Evolutionary conservation across 257 asterid species (phyloP).

Genomic region (Capsicum rhomboideum): DNA sequence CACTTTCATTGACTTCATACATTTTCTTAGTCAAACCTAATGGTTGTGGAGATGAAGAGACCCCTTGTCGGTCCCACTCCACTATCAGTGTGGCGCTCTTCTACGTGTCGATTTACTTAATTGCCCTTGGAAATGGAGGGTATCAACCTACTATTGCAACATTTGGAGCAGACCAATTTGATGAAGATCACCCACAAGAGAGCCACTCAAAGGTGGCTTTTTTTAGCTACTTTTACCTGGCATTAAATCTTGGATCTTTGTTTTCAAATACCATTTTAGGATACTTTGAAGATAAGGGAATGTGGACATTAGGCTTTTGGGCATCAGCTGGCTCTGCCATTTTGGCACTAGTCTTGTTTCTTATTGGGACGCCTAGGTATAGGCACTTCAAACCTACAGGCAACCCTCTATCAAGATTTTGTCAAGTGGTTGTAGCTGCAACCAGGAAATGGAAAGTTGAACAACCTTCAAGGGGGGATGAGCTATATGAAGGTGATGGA

Average conservation of each 20-base stretch:
- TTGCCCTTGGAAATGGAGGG: conserved; percentile 93
- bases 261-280: conserved; percentile 78
- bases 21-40: conserved; percentile 52
- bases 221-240: conserved; percentile 87
- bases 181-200: conserved; percentile 62
- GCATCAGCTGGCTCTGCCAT: conserved; percentile 74
- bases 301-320: conserved; percentile 88
- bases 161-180: conserved; percentile 92
- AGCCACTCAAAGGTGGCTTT: conserved; percentile 77
- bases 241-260: conserved; percentile 73
- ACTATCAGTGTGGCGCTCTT: conserved; percentile 35
- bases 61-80: conserved; percentile 49
- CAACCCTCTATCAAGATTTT: conserved; percentile 70
- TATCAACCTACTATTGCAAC: conserved; percentile 89
- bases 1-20: conserved; percentile 58
- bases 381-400: conserved; percentile 66
- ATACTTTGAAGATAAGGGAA: conserved; percentile 67
- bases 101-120: conserved; percentile 64
- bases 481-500: conserved; percentile 44
- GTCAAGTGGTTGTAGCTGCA: conserved; percentile 67
- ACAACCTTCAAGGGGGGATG: conserved; percentile 33
- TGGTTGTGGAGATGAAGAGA: conserved; percentile 60
- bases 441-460: conserved; percentile 48
- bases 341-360: conserved; percentile 44
- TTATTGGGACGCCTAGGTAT: conserved; percentile 61